Evolutionary conservation across 352 stramenopile species (phyloP).

Genomic region (Phytophthora podocarpi): DNA sequence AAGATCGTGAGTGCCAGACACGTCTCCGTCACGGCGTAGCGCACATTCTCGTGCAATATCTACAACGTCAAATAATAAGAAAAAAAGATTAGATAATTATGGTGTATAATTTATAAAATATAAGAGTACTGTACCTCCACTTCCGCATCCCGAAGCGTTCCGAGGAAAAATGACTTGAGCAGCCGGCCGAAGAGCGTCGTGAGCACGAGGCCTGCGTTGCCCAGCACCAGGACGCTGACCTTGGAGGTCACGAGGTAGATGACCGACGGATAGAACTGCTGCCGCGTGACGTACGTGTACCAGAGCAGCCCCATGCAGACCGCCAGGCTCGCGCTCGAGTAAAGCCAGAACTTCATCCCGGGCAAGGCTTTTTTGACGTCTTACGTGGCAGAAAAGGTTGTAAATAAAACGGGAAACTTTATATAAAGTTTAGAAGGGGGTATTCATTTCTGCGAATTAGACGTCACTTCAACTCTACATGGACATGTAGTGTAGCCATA

Average conservation of each 20-base stretch:
- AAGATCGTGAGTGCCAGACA: conserved; percentile 99
- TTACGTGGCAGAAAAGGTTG: conserved; percentile 32
- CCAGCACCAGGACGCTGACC: conserved; percentile 94
- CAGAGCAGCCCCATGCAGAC: conserved; percentile 84
- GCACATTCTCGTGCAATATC: conserved; percentile 95
- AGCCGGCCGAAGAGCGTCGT: conserved; percentile 83
- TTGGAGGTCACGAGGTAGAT: conserved; percentile 98
- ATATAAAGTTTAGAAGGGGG: background rate
- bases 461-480: no score
- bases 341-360: conserved; percentile 89
- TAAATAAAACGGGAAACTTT: background rate
- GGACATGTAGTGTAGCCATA: no score
- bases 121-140: conserved; percentile 57
- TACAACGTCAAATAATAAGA: conserved; percentile 39
- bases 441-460: background rate
- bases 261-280: conserved; percentile 97
- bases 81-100: conserved; percentile 3
- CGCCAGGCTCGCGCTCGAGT: conserved; percentile 85
- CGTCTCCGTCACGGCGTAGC: conserved; percentile 98
- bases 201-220: conserved; percentile 94
- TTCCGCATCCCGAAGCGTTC: conserved; percentile 79
- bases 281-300: conserved; percentile 94
- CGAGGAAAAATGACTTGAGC: conserved; percentile 89
- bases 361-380: background rate
- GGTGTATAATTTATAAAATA: conserved; percentile 7